These are phyloP conservation scores for Xerocomus spinulosus DNA, from an alignment of 768 basidiomycete species.

Conservation along the genomic window DNA sequence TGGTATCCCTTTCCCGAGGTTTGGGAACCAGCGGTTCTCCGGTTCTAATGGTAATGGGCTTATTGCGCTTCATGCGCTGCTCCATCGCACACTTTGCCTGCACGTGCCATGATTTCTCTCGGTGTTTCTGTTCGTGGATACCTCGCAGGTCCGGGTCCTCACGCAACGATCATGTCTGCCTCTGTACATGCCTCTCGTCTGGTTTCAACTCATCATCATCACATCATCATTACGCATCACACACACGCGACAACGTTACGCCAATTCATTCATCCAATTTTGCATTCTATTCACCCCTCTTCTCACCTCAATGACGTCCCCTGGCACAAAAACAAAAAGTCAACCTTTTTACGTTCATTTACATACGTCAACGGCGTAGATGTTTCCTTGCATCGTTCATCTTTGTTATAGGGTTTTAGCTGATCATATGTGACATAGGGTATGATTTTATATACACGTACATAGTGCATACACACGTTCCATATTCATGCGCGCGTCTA, in stretches of 20 bases:
- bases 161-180: constrained; percentile 4
- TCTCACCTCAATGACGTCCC: constrained; percentile 5
- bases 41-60: constrained; percentile 15
- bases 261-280: constrained; percentile 3
- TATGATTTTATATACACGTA: constrained; percentile 8
- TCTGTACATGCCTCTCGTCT: constrained; percentile 8
- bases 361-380: constrained; percentile 12
- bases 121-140: constrained; percentile 6
- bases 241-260: constrained; percentile 9
- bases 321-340: constrained; percentile 8
- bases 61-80: background rate
- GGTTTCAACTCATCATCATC: background rate
- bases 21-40: constrained; percentile 25
- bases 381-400: background rate
- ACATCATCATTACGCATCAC: constrained; percentile 16
- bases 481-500: background rate
- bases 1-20: constrained; percentile 36
- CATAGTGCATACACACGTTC: constrained; percentile 1
- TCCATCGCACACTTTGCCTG: background rate
- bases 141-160: constrained; percentile 17
- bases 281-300: background rate
- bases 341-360: background rate
- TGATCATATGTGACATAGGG: constrained; percentile 13
- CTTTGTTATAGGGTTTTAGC: constrained; percentile 6
- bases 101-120: background rate